These are phyloP conservation scores for Pyricularia sp. DNA, from an alignment of 2,329 filamentous ascomycete species.

Conservation along the genomic window DNA sequence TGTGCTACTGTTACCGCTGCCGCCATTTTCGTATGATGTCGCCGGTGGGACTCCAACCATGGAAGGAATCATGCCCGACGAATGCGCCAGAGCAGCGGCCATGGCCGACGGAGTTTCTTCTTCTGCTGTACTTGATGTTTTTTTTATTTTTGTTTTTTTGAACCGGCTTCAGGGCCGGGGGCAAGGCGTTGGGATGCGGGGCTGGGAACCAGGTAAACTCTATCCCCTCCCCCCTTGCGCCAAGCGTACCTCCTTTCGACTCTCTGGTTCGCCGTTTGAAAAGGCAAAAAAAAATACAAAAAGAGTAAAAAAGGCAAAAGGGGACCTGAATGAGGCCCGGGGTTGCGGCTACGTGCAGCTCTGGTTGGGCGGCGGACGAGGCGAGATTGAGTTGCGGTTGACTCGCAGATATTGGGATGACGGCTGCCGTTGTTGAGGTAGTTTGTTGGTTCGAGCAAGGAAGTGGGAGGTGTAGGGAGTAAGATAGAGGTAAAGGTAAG, in stretches of 20 bases:
- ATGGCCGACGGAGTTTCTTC: background rate
- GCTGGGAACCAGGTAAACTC: background rate
- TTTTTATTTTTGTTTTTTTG: background rate
- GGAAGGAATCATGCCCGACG: constrained; percentile 1
- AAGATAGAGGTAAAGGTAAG: background rate
- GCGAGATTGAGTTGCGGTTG: background rate
- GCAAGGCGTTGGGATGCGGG: background rate
- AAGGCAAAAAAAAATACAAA: background rate
- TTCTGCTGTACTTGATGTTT: constrained; percentile 1
- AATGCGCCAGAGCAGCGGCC: constrained; percentile 6
- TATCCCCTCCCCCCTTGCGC: background rate
- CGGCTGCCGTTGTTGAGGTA: background rate
- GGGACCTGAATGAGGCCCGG: background rate
- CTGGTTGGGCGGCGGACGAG: background rate
- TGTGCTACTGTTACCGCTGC: constrained; percentile 2
- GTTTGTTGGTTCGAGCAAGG: background rate
- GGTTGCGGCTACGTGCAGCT: background rate
- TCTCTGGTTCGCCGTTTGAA: background rate
- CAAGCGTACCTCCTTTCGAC: background rate
- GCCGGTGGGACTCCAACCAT: constrained; percentile 3
- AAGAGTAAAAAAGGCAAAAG: background rate
- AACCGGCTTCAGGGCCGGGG: background rate
- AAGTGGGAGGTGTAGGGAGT: background rate
- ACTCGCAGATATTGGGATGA: constrained; percentile 1
- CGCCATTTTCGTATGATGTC: background rate